Percentiles rank a stretch among this genome's conserved stretches.
These are phyloP conservation scores for Daedaleopsis sinensis DNA, from an alignment of 768 basidiomycete species.

Conservation along the genomic window DNA sequence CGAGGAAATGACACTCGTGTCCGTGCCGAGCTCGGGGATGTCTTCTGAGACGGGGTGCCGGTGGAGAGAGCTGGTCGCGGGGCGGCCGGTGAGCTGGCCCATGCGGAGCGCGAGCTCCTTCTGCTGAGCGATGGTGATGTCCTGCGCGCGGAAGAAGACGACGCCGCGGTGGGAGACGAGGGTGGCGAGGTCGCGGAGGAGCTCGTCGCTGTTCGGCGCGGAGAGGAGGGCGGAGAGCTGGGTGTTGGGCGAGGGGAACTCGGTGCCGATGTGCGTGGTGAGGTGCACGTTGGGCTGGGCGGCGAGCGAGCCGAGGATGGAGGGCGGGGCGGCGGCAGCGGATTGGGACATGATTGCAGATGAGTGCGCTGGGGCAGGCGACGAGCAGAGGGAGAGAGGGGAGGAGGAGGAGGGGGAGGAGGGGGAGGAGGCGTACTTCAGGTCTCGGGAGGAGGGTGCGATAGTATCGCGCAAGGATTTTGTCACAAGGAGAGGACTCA, in stretches of 20 bases:
- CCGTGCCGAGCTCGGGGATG: constrained; percentile 51
- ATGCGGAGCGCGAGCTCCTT: constrained; percentile 50
- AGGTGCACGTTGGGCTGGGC: constrained; percentile 29
- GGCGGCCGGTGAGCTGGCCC: constrained; percentile 53
- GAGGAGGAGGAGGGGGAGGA: no score
- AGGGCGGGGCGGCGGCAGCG: not conserved
- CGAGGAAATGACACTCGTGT: constrained; percentile 53
- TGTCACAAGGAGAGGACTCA: no score
- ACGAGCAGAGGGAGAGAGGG: no score
- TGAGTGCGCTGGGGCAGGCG: no score
- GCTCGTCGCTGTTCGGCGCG: constrained; percentile 49
- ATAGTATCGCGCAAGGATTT: no score
- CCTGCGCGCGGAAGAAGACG: constrained; percentile 64
- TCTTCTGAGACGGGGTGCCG: constrained; percentile 58
- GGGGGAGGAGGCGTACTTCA: no score
- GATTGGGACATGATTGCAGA: no score
- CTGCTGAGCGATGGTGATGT: constrained; percentile 52
- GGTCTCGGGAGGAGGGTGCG: no score
- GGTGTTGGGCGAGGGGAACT: constrained; percentile 45
- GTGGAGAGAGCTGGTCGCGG: constrained; percentile 50
- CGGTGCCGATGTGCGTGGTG: constrained; percentile 60
- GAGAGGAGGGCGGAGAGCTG: constrained; percentile 51
- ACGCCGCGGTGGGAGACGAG: constrained; percentile 61
- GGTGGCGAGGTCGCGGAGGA: constrained; percentile 56
- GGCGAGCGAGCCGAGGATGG: constrained; percentile 41